These are phyloP conservation scores for Exophiala sp. DNA, from an alignment of 2,329 filamentous ascomycete species.

Conservation along the genomic window DNA sequence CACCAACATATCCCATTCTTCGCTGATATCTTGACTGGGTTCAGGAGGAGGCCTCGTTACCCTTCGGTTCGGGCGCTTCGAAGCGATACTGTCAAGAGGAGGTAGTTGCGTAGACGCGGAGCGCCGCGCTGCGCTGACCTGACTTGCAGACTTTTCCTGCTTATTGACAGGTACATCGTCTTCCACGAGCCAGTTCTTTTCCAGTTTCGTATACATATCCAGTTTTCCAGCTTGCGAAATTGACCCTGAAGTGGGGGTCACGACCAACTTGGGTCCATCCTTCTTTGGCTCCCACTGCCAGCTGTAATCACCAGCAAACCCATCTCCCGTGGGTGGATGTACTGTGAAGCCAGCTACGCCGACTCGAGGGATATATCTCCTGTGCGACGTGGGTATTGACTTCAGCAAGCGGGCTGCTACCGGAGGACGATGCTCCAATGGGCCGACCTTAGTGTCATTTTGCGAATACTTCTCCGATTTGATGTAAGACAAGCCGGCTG, in stretches of 20 bases:
- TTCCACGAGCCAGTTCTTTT: constrained; percentile 16
- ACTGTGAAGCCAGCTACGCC: constrained; percentile 29
- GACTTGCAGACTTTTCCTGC: constrained; percentile 1
- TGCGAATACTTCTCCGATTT: constrained; percentile 53
- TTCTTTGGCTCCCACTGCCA: constrained; percentile 20
- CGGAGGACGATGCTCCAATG: constrained; percentile 51
- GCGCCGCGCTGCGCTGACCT: not conserved
- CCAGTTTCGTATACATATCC: constrained; percentile 14
- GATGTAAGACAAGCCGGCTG: constrained; percentile 61
- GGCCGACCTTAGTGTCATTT: constrained; percentile 61
- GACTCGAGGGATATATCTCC: constrained; percentile 12
- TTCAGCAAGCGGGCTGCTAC: constrained; percentile 56
- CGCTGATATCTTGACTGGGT: constrained; percentile 16
- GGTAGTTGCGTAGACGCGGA: constrained; percentile 7
- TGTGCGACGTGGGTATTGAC: constrained; percentile 14
- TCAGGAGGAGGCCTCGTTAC: constrained; percentile 3
- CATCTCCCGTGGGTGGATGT: constrained; percentile 4
- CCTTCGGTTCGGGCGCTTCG: not conserved
- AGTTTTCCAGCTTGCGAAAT: constrained; percentile 23
- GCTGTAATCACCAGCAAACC: constrained; percentile 1
- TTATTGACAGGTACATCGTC: constrained; percentile 18
- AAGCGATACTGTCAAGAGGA: constrained; percentile 1
- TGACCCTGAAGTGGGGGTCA: constrained; percentile 12
- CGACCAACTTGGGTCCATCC: constrained; percentile 23
- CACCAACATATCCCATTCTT: constrained; percentile 12